These are phyloP conservation scores for Neofusicoccum laricinum DNA, from an alignment of 2,329 filamentous ascomycete genomes.

Conservation along the genomic window DNA sequence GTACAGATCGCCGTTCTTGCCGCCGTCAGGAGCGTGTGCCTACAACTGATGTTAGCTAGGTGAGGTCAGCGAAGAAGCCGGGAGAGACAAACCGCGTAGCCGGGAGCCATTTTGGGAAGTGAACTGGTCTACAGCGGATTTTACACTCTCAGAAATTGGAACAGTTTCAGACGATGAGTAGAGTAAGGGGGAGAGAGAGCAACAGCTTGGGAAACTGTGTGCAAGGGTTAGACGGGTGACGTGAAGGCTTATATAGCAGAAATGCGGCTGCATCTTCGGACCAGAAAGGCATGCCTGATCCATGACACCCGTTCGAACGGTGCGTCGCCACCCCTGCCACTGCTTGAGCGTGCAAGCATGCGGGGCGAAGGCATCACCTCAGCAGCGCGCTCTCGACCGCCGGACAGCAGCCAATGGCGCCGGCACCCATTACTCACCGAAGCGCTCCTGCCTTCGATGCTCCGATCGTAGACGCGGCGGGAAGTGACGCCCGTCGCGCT, in stretches of 20 bases:
- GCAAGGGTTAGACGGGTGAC: neutral
- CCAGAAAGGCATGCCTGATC: neutral
- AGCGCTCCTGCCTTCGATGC: neutral
- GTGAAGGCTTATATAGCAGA: neutral
- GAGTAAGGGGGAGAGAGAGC: neutral
- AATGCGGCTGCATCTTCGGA: neutral
- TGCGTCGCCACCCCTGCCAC: neutral
- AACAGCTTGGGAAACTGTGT: neutral
- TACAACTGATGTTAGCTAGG: neutral
- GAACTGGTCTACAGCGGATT: neutral
- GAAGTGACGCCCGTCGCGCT: too few relatives aligned
- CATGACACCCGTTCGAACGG: neutral
- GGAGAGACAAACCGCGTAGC: neutral
- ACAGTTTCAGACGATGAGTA: neutral
- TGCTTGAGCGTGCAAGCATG: neutral
- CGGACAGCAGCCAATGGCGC: neutral
- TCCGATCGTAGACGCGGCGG: neutral
- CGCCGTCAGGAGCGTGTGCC: constrained; percentile 25
- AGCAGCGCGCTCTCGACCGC: constrained; percentile 8
- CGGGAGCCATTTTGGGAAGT: constrained; percentile 10
- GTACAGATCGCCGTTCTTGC: constrained; percentile 36
- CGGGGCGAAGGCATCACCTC: constrained; percentile 3
- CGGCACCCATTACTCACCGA: neutral
- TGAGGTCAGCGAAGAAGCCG: too few relatives aligned
- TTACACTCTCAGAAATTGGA: neutral